phyloP scores from a whole-genome alignment of 345 rosid genomes.

The Euphorbia pulcherrima region DNA sequence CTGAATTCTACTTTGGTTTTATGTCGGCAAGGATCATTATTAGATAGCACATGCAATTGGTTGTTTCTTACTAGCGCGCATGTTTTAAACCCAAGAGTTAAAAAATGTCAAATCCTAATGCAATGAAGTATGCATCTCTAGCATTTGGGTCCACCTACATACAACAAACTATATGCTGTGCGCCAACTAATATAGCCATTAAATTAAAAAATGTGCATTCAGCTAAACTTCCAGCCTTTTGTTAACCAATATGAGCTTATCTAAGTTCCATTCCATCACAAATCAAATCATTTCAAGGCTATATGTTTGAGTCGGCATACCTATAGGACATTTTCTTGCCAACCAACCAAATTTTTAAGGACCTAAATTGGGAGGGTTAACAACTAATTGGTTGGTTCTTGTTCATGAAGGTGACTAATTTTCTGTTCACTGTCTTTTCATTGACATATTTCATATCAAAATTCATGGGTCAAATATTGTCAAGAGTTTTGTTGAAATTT shows the following conservation, averaged over 20 bases:
- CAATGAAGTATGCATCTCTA: not conserved
- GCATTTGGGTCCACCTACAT: constrained; percentile 19
- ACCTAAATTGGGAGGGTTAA: not conserved
- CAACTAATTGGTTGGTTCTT: constrained; percentile 2
- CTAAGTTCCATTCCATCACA: constrained; percentile 8
- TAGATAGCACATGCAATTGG: not conserved
- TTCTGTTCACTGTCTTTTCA: not conserved
- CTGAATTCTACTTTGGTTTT: not conserved
- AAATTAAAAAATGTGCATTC: not conserved
- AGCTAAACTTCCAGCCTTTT: constrained; percentile 7
- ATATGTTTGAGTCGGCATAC: not conserved
- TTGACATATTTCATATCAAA: not conserved
- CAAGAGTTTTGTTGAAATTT: not conserved
- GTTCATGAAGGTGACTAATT: not conserved
- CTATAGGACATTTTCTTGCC: not conserved
- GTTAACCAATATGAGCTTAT: constrained; percentile 13
- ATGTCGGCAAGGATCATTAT: not conserved
- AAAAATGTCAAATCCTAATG: not conserved
- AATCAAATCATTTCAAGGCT: not conserved
- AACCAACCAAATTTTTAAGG: constrained; percentile 3
- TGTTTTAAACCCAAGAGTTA: not conserved
- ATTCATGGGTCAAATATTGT: not conserved
- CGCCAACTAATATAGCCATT: constrained; percentile 16
- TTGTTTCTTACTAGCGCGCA: too few species aligned
- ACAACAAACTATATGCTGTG: constrained; percentile 15